A percentile compares a stretch with the other conserved stretches of the same genome.
Conservation (phyloP, 225 moss, liverwort and hornwort species). For the Antitrichia curtipendula region DNA sequence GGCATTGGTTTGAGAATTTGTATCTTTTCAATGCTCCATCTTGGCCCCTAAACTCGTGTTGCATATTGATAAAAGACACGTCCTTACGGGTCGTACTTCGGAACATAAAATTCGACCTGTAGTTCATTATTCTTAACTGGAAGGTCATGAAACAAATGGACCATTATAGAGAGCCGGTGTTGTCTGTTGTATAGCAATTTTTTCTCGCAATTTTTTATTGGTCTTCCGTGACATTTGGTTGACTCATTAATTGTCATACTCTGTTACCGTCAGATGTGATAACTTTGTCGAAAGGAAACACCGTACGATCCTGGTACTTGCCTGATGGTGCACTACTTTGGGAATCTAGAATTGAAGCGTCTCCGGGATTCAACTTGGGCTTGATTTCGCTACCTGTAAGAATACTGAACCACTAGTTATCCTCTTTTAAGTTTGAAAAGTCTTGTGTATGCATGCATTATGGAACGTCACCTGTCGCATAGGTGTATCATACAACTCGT, state of each 20-base stretch:
- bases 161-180: neutral
- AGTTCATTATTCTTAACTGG: neutral
- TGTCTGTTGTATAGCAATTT: neutral
- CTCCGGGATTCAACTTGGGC: slow-evolving; percentile 36
- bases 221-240: neutral
- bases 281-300: slow-evolving; percentile 63
- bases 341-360: slow-evolving; percentile 60
- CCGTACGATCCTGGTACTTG: slow-evolving; percentile 84
- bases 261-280: slow-evolving; percentile 51
- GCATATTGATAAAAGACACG: neutral
- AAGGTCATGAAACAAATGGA: neutral
- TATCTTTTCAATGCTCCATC: neutral
- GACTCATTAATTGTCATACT: neutral
- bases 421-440: neutral
- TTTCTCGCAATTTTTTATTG: neutral
- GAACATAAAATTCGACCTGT: neutral
- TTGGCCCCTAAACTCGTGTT: neutral
- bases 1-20: neutral
- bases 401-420: neutral
- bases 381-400: slow-evolving; percentile 61
- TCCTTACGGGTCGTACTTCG: neutral
- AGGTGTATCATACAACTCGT: neutral
- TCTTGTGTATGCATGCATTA: neutral
- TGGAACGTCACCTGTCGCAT: neutral
- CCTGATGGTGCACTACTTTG: slow-evolving; percentile 83